phyloP scores from a whole-genome alignment of 2,329 filamentous ascomycete genomes.

The Pseudocercospora fijiensis region DNA sequence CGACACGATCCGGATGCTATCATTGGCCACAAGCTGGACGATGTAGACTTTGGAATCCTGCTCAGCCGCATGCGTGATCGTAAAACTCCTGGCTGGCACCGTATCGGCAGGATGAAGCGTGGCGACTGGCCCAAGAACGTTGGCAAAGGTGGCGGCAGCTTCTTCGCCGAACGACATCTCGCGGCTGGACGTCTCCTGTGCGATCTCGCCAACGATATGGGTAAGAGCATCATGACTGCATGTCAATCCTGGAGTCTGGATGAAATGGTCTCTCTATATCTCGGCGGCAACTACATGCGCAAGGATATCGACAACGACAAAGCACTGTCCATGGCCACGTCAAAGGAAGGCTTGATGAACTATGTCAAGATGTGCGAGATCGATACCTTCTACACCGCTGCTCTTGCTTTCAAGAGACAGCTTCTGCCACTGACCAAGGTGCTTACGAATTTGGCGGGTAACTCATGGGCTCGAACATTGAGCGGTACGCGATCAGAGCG shows the following conservation, averaged over 20 bases:
- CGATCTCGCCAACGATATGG: constrained; percentile 92
- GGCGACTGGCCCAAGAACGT: constrained; percentile 84
- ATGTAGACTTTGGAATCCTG: constrained; percentile 90
- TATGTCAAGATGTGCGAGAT: constrained; percentile 92
- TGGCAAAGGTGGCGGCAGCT: constrained; percentile 79
- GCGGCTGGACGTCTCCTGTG: constrained; percentile 87
- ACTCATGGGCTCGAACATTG: constrained; percentile 95
- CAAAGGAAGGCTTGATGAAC: constrained; percentile 83
- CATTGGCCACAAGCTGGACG: constrained; percentile 92
- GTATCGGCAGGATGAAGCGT: constrained; percentile 82
- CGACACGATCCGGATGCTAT: constrained; percentile 89
- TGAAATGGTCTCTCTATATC: constrained; percentile 93
- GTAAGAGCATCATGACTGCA: constrained; percentile 94
- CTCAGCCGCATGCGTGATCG: constrained; percentile 83
- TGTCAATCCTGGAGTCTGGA: constrained; percentile 98
- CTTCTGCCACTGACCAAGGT: constrained; percentile 93
- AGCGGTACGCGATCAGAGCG: constrained; percentile 95
- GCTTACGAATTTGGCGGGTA: constrained; percentile 91
- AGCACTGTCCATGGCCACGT: constrained; percentile 75
- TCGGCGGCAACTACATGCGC: constrained; percentile 68
- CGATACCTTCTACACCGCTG: constrained; percentile 93
- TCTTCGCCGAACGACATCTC: constrained; percentile 89
- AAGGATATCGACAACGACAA: constrained; percentile 86
- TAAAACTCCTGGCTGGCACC: constrained; percentile 92
- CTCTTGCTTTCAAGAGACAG: constrained; percentile 82